Percentiles rank a stretch among this genome's conserved stretches.
Evolutionary conservation across 305 asterid species (phyloP).

Genomic region (Fraxinus sp.): DNA sequence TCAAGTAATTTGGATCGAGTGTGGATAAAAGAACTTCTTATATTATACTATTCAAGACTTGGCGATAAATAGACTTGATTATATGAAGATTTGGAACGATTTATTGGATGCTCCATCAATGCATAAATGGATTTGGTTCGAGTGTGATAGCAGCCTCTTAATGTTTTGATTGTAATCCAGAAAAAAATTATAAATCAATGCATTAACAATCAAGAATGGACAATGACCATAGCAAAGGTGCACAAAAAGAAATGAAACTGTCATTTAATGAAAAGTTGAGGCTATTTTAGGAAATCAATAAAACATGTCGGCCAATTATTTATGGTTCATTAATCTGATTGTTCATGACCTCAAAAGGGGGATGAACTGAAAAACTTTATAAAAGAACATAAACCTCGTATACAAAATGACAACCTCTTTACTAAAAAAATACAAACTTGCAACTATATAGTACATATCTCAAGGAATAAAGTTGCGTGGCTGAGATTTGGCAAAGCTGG

Average conservation of each 20-base stretch:
- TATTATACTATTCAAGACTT: background rate
- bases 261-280: background rate
- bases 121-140: no score
- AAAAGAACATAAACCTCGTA: background rate
- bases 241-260: no score
- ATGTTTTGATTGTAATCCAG: background rate
- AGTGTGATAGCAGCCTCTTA: background rate
- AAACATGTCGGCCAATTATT: background rate
- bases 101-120: background rate
- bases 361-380: background rate
- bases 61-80: background rate
- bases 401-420: background rate
- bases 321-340: background rate
- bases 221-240: no score
- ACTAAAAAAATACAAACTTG: background rate
- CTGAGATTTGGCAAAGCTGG: conserved; percentile 44
- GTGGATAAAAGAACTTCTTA: background rate
- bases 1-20: background rate
- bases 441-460: background rate
- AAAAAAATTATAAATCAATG: no score
- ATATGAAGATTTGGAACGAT: background rate
- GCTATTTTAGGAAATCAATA: background rate
- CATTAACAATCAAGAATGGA: no score
- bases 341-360: background rate
- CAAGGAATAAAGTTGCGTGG: conserved; percentile 23